A percentile compares a stretch with the other conserved stretches of the same genome.
These are phyloP conservation scores for Aureobasidium sp. DNA, from an alignment of 2,329 filamentous ascomycete species.

Conservation along the genomic window DNA sequence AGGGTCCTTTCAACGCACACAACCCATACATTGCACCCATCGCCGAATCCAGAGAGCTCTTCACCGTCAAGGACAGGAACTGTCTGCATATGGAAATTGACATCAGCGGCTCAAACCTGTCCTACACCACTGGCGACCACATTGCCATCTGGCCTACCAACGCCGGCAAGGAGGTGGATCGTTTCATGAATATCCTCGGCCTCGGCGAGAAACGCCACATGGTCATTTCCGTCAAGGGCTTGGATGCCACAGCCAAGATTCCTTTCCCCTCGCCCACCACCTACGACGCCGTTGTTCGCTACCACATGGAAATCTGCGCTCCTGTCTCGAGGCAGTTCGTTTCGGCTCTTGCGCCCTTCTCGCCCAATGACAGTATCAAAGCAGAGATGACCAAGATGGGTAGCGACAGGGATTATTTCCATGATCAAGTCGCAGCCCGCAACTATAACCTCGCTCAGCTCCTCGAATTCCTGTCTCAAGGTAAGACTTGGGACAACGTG, in stretches of 20 bases:
- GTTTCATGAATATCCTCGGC: slow-evolving; percentile 73
- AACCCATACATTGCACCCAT: slow-evolving; percentile 86
- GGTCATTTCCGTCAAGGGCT: slow-evolving; percentile 81
- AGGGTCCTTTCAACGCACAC: slow-evolving; percentile 90
- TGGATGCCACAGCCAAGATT: slow-evolving; percentile 93
- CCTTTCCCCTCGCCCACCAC: slow-evolving; percentile 96
- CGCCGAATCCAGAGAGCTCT: slow-evolving; percentile 81
- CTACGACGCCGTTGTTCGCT: slow-evolving; percentile 85
- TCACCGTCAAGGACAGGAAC: slow-evolving; percentile 82
- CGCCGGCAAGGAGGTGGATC: slow-evolving; percentile 82
- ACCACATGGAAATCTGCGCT: slow-evolving; percentile 94
- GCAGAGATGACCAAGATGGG: slow-evolving; percentile 83
- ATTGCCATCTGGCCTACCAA: slow-evolving; percentile 97
- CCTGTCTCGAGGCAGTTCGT: slow-evolving; percentile 95
- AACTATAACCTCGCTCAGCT: slow-evolving; percentile 87
- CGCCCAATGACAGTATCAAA: slow-evolving; percentile 77
- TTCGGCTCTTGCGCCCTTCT: slow-evolving; percentile 77
- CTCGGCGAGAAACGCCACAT: slow-evolving; percentile 68
- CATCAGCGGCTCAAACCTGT: slow-evolving; percentile 79
- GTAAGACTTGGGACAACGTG: slow-evolving; percentile 71
- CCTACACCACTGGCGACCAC: slow-evolving; percentile 95
- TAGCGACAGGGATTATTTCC: slow-evolving; percentile 92
- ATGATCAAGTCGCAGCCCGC: slow-evolving; percentile 70
- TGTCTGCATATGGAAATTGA: slow-evolving; percentile 96
- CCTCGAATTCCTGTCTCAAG: slow-evolving; percentile 64